phyloP scores from a whole-genome alignment of 306 rosid species.

The Lathyrus aphaca region DNA sequence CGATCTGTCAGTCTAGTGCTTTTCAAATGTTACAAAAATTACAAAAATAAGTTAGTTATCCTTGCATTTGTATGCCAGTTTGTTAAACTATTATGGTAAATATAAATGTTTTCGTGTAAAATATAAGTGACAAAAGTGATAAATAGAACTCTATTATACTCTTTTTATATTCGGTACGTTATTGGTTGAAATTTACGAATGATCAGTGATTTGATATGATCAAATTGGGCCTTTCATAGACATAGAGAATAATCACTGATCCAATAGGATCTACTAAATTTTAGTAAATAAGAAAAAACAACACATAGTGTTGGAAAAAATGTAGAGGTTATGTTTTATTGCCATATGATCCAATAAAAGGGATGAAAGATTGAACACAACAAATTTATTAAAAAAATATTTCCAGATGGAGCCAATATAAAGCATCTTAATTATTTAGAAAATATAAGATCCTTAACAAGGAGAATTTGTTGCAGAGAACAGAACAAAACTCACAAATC shows the following conservation, averaged over 20 bases:
- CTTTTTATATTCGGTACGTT: too few species aligned
- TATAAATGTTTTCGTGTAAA: slow-evolving; percentile 4
- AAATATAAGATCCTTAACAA: slow-evolving; percentile 30
- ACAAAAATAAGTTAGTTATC: neutral
- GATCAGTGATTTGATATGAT: neutral
- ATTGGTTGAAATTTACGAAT: neutral
- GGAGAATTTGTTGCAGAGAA: slow-evolving; percentile 19
- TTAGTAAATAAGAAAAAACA: neutral
- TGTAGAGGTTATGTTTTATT: neutral
- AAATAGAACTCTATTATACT: too few species aligned
- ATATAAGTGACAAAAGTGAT: neutral
- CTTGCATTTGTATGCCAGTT: slow-evolving; percentile 3
- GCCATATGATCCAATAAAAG: neutral
- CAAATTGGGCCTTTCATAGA: neutral
- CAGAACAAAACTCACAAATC: slow-evolving; percentile 36
- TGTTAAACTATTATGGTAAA: neutral
- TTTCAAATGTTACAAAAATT: neutral
- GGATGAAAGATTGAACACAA: neutral
- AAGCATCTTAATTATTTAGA: neutral
- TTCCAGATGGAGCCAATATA: neutral
- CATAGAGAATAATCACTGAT: neutral
- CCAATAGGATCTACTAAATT: neutral
- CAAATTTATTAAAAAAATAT: neutral
- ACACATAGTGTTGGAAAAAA: neutral
- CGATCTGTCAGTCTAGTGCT: neutral